Base-by-base conservation (phyloP, 1,284 basidiomycete genomes). In the Ustilago trichophora region DNA sequence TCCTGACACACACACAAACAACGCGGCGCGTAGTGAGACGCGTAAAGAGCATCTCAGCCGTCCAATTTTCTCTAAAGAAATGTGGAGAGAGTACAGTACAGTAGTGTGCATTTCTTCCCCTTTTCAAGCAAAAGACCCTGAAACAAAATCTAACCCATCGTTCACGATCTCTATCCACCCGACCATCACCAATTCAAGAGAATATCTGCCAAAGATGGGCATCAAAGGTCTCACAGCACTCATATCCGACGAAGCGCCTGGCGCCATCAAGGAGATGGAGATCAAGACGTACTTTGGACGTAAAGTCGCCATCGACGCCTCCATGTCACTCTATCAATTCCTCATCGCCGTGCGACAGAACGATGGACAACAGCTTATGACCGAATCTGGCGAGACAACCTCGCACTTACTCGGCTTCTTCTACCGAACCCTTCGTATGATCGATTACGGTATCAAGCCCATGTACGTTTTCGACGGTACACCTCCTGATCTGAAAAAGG, bases 401-500 rank as follows among this genome's bases (percentile, higher is more conserved):
- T 89, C 93, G 83, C 95, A 98, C 83, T 85, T 98, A 15, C 97
- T 98, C 91, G 95, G 95, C 0, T 91, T 98, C 83, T 98, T 98
- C 84, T 98, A 98, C 80, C 88, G 95, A 16, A 75, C 72, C 6
- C 53, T 78, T 22, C 88, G 96, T 19, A 98, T 98, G 84, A 92
- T 96, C n/a, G 96, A 99, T 83, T 93, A 96, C 73, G 96, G 96
- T 5, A 93, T 98, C 80, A 98, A 99, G 81, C 95, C 95, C 1
- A 91, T 90, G 42, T 98, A 98, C 82, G 92, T 99, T 19, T 99
- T 99, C 75, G 96, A 99, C 83, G 96, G 96, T 9, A 96, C 95
- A 82, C 96, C 95, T 1, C 95, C 95, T 42, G 93, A 98, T 64
- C 84, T 99, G 82, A 99, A 99, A 83, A 89, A 92, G 54, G 92